These are phyloP conservation scores for Crepidotus variabilis DNA, from an alignment of 768 basidiomycete species.

Conservation along the genomic window DNA sequence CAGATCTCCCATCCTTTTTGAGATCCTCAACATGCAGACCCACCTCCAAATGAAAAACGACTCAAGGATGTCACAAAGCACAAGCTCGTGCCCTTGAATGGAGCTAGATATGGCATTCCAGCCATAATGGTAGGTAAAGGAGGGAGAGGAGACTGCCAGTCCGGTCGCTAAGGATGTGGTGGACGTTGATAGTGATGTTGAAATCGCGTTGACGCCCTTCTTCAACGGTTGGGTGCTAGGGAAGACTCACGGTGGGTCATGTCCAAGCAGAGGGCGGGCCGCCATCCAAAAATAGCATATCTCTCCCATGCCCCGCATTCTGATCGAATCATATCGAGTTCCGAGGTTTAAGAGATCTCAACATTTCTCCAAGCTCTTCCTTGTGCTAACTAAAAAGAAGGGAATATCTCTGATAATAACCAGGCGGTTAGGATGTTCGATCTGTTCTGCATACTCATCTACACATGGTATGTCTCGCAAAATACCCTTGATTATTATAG, in stretches of 20 bases:
- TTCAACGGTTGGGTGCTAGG: background rate
- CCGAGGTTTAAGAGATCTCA: background rate
- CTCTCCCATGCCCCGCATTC: background rate
- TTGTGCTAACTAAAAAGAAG: too few species aligned
- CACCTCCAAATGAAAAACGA: conserved; percentile 2
- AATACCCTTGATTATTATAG: too few species aligned
- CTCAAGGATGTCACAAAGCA: conserved; percentile 8
- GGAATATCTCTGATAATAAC: too few species aligned
- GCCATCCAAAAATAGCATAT: background rate
- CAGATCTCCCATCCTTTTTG: background rate
- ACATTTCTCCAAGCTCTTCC: too few species aligned
- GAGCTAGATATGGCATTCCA: conserved; percentile 24
- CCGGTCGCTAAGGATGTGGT: background rate
- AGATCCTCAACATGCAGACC: background rate
- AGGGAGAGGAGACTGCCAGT: conserved; percentile 1
- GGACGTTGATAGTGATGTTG: background rate
- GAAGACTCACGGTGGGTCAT: background rate
- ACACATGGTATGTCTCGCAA: too few species aligned
- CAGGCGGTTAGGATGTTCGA: too few species aligned
- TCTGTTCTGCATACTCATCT: too few species aligned
- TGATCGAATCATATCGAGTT: background rate
- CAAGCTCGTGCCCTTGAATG: conserved; percentile 20
- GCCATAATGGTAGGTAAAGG: conserved; percentile 21
- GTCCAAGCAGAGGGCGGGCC: background rate
- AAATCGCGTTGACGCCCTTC: background rate